These are phyloP conservation scores for Taphrina confusa DNA, from an alignment of 1,139 yeast genomes.

Conservation along the genomic window DNA sequence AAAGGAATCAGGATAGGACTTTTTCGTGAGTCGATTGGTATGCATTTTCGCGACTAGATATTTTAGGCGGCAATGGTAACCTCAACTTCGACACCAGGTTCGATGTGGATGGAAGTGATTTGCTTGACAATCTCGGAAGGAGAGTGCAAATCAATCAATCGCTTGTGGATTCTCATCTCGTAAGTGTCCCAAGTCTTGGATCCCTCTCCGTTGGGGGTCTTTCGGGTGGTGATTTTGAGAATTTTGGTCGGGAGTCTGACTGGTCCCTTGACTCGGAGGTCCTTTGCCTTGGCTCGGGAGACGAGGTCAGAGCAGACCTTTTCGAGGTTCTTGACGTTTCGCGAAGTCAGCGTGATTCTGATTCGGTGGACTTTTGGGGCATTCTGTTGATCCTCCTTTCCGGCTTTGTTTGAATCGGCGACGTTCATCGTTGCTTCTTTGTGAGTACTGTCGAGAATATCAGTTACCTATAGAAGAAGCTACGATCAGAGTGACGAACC, in stretches of 20 bases:
- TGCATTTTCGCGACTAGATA: background rate
- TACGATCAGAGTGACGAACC: background rate
- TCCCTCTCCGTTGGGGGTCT: slow-evolving; percentile 99
- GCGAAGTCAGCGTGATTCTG: slow-evolving; percentile 98
- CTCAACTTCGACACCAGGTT: slow-evolving; percentile 52
- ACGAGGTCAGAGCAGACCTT: slow-evolving; percentile 48
- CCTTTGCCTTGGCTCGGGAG: slow-evolving; percentile 69
- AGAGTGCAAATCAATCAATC: slow-evolving; percentile 97
- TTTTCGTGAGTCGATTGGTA: no score
- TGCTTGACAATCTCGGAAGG: slow-evolving; percentile 92
- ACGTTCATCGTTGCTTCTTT: slow-evolving; percentile 31
- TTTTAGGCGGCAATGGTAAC: slow-evolving; percentile 38
- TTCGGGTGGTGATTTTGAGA: slow-evolving; percentile 98
- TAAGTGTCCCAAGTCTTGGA: slow-evolving; percentile 99
- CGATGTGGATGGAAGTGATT: slow-evolving; percentile 88
- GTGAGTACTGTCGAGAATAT: background rate
- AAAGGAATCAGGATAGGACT: no score
- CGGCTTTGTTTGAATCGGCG: slow-evolving; percentile 40
- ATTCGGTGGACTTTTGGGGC: slow-evolving; percentile 76
- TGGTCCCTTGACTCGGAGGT: slow-evolving; percentile 73
- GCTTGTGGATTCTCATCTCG: slow-evolving; percentile 99
- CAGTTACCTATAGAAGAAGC: background rate
- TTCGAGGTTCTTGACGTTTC: slow-evolving; percentile 98
- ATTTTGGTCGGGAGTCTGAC: slow-evolving; percentile 99
- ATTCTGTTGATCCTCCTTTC: slow-evolving; percentile 53